Base-by-base conservation (phyloP, 2,329 filamentous ascomycete genomes). In the Venturia nashicola region DNA sequence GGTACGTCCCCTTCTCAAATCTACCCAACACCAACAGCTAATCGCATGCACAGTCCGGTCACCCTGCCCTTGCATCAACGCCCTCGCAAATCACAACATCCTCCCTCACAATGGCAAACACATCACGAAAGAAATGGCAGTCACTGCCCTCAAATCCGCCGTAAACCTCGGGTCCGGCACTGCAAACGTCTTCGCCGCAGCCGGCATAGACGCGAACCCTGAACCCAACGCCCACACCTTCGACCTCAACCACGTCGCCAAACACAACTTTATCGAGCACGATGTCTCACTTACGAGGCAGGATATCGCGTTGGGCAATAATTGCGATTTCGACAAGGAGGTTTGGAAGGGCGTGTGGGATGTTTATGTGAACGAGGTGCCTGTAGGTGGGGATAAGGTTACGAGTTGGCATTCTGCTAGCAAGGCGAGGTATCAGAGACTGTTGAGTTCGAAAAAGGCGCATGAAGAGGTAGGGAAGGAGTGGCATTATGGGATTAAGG, bases 71-170 rank as follows among this genome's bases (percentile, higher is more conserved):
- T 42, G 34, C 7, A 65, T 66, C 34, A 67, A 67, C 57, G 62
- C 65, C 16, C 62, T 67, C 23, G 66, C 66, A n/a, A 67, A 67
- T 36, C 66, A 67, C 60, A 11, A 34, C 34, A 64, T 66, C 34
- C 54, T 67, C 5, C 65, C 65, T 32, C 66, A 63, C 43, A 36
- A 66, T 43, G 66, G 66, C 57, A 66, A 65, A 55, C 20, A 40
- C 32, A 66, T 67, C 40, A 66, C 62, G 1, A 63, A 61, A 44
- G 59, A 61, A 6, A 55, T 60, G 62, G 57, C 61, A 18, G 44
- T 66, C 23, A 54, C 36, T 16, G 65, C 62, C 36, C 40, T 67
- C 20, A 43, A 20, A 14, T 16, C 36, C 2, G 51, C 51, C 48
- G 32, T 66, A 18, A 64, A 67, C 20, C 20, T 67, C 16, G 63